Base-by-base conservation (phyloP, 2,329 filamentous ascomycete genomes). In the Ciborinia camelliae region DNA sequence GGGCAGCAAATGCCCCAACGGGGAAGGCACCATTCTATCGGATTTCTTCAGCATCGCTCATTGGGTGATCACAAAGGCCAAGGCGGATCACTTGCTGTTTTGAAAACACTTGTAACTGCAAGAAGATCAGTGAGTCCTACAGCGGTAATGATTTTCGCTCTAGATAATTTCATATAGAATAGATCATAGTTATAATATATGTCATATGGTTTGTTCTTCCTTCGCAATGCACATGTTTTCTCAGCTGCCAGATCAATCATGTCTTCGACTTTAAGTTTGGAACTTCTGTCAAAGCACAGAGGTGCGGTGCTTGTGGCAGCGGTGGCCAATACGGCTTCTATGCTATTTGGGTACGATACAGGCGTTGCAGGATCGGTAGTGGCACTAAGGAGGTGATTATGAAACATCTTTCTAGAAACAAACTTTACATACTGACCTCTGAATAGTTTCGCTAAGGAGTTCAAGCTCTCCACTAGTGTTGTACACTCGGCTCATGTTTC, bases 341-440 rank as follows among this genome's bases (percentile, higher is more conserved):
- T 71, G 45, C 63, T 71, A 23, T 70, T 71, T 50, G 69, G 70
- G 14, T 71, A 63, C 28, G 70, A 71, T 43, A 71, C 69, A 8
- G 68, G 70, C n/a, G 69, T 71, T 26, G 68, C 67, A 30, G 67
- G 69, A 28, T 65, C 68, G 20, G 65, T 69, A 20, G 65, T 70
- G 20, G 68, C 69, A 14, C 45, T 71, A 9, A 62, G 37, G 51
- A 67, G 68, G 69, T 70, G 30, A 14, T 20, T 32, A 35, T 14
- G n/a, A 37, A 45, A 54, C 12, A 18, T 14, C 20, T 2, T 6
- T 39, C 14, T 20, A 55, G 30, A 62, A 20, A n/a, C 4, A n/a
- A n/a, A n/a, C n/a, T n/a, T n/a, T n/a, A n/a, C 15, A n/a, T 26
- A 35, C 60, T 62, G 28, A 54, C 30, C 23, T 28, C 10, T 41